Evolutionary conservation across 1,284 basidiomycete genomes (phyloP), one percentile per base, ranked within the genome.

Genomic region (Ganoderma meredithae): DNA sequence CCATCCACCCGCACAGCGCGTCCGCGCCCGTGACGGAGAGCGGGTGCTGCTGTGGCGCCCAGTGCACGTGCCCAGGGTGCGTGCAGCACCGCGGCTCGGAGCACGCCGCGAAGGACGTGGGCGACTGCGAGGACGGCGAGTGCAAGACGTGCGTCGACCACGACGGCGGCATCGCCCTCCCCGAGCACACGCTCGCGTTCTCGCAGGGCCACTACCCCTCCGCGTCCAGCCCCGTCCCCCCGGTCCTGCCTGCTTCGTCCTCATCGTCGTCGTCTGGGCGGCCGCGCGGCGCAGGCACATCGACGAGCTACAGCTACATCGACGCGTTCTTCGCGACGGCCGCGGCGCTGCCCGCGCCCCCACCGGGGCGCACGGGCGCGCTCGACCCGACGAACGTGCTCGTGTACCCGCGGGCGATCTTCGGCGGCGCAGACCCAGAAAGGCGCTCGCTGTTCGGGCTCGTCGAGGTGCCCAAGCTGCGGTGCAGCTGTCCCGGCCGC

Each of bases 51-150:
- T 94, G 92, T 75, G 91, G 91, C 33, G 78, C 87, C 44, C 79
- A 82, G 53, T 94, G 92, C 74, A 84, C 83, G n/a, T 94, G 92
- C 76, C 91, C 90, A 0, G 91, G 91, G 39, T 94, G 92, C 75
- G 77, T 86, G 25, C 83, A 90, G 72, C 92, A 94, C 74, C 88
- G 90, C 19, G 86, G 88, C 3, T 60, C 78, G 22, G 81, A 82
- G 33, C 76, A 88, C 69, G 84, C 79, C 8, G 83, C 82, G 58
- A 76, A 79, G 59, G 81, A 84, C 62, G 81, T 81, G 70, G 80
- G 77, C 49, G 84, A 87, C 76, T 92, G 90, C 75, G 79, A 82
- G 13, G 86, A 89, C 43, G 88, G 88, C 52, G 66, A 62, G 39
- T 93, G 91, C 73, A 81, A 83, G 6, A 85, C 85, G n/a, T 93